Evolutionary conservation across 805 yeast species (phyloP).

Genomic region (Saccharomycopsis oosterbeekiorum): DNA sequence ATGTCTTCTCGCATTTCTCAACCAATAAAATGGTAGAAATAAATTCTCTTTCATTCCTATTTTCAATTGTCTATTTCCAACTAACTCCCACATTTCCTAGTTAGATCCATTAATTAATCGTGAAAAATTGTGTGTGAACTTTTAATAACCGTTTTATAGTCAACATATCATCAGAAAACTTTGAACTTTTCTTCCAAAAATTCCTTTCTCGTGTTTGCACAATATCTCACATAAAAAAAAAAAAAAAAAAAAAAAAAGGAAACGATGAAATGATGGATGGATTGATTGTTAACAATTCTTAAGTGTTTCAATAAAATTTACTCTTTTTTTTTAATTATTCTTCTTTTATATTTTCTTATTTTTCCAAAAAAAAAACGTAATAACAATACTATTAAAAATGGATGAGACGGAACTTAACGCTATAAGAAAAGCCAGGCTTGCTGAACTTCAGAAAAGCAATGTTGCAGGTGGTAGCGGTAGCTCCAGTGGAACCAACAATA

Average conservation of each 20-base stretch:
- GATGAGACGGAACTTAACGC: slow-evolving; percentile 84
- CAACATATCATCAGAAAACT: no score
- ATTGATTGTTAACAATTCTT: background rate
- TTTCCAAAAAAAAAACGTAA: background rate
- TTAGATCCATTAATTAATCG: background rate
- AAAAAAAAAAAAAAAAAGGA: background rate
- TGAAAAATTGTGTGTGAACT: no score
- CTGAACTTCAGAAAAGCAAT: slow-evolving; percentile 60
- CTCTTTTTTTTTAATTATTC: background rate
- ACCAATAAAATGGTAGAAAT: background rate
- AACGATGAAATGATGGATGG: background rate
- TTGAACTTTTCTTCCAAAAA: no score
- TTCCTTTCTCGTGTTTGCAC: no score
- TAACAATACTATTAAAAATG: slow-evolving; percentile 33
- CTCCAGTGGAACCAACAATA: slow-evolving; percentile 11
- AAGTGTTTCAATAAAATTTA: no score
- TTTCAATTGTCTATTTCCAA: background rate
- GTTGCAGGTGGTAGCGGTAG: slow-evolving; percentile 21
- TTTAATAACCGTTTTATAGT: no score
- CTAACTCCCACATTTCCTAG: background rate
- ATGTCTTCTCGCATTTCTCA: background rate
- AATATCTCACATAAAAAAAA: background rate
- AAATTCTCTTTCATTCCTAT: background rate
- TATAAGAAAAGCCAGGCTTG: slow-evolving; percentile 84
- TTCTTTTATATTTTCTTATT: background rate